Percentiles rank a stretch among this genome's conserved stretches.
phyloP scores from a whole-genome alignment of 192 early-diverging fungal genomes.

The Coemansia furcata region DNA sequence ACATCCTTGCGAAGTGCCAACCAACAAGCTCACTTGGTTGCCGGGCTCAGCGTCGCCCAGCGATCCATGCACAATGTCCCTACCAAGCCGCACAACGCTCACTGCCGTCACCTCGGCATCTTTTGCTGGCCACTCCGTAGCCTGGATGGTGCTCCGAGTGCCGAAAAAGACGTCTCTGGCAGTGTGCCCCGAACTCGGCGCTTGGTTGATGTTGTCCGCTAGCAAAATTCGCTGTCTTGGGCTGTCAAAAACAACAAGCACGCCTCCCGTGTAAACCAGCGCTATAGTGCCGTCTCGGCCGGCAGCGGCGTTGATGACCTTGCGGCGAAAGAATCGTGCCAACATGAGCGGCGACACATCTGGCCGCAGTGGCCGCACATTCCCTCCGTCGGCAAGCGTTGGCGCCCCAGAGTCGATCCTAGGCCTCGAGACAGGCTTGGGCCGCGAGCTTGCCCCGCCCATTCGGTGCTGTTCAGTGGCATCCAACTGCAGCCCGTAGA shows the following conservation, averaged over 20 bases:
- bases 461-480: neutral
- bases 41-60: neutral
- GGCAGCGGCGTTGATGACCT: conserved; percentile 5
- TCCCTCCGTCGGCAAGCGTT: neutral
- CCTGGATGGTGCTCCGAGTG: neutral
- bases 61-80: neutral
- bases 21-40: neutral
- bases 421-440: neutral
- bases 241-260: conserved; percentile 39
- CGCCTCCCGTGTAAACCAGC: conserved; percentile 20
- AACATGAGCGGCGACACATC: conserved; percentile 40
- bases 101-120: neutral
- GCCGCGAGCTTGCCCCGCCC: neutral
- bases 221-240: conserved; percentile 24
- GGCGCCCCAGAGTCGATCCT: conserved; percentile 4
- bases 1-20: conserved; percentile 30
- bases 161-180: conserved; percentile 14
- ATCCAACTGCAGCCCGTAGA: conserved; percentile 26
- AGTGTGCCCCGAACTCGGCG: neutral
- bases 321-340: conserved; percentile 19
- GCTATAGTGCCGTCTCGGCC: conserved; percentile 26
- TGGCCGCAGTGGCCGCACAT: neutral
- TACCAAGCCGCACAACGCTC: conserved; percentile 1
- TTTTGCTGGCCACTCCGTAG: neutral
- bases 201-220: conserved; percentile 39